Conservation (phyloP, 257 asterid genomes). For the Linaria vulgaris region DNA sequence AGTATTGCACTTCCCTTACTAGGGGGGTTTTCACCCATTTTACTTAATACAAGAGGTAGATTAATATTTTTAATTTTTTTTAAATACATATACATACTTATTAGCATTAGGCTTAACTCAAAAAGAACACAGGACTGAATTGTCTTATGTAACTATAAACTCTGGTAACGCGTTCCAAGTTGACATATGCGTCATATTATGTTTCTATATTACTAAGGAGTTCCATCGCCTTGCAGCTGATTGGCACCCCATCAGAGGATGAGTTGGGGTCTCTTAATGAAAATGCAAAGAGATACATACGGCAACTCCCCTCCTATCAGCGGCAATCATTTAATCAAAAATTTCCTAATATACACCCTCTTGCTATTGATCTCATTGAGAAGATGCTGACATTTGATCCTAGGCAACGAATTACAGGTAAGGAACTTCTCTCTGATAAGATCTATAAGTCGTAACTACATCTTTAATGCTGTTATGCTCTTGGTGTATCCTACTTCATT, state of each 20-base stretch:
- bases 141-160: neutral
- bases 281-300: slow-evolving; percentile 83
- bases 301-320: slow-evolving; percentile 73
- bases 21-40: too few relatives aligned
- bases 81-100: too few relatives aligned
- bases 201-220: slow-evolving; percentile 9
- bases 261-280: slow-evolving; percentile 87
- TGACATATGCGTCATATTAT: neutral
- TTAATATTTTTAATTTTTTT: neutral
- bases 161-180: neutral
- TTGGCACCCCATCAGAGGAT: slow-evolving; percentile 93
- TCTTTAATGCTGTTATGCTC: neutral
- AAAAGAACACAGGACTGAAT: neutral
- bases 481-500: neutral
- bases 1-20: too few relatives aligned
- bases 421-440: slow-evolving; percentile 13
- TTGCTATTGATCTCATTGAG: slow-evolving; percentile 89
- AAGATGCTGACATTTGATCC: slow-evolving; percentile 98
- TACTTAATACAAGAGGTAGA: too few relatives aligned
- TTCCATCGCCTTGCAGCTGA: slow-evolving; percentile 54
- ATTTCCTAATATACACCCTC: slow-evolving; percentile 88
- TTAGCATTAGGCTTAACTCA: neutral
- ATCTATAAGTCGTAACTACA: neutral
- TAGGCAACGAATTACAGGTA: slow-evolving; percentile 86
- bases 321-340: slow-evolving; percentile 82